A percentile compares a stretch with the other conserved stretches of the same genome.
phyloP scores from a whole-genome alignment of 2,329 filamentous ascomycete species.

The Delphinella strobiligena region DNA sequence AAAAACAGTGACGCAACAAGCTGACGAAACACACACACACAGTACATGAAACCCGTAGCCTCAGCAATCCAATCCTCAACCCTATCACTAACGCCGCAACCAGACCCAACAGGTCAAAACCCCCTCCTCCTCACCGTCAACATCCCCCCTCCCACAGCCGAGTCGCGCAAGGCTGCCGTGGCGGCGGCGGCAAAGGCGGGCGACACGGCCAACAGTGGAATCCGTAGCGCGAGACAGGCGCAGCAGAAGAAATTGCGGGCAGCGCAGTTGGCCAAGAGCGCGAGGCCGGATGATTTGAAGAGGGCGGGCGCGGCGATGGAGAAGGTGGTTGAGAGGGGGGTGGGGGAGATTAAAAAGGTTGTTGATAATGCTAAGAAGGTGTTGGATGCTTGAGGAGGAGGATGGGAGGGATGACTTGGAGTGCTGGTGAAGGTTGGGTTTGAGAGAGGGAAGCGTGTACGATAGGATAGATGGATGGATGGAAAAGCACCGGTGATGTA shows the following conservation, averaged over 20 bases:
- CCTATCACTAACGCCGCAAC: constrained; percentile 39
- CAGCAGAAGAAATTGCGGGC: constrained; percentile 38
- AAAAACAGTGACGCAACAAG: background rate
- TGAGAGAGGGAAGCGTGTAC: background rate
- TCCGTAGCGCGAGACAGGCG: constrained; percentile 32
- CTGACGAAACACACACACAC: background rate
- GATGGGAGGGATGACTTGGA: background rate
- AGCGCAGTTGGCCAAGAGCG: constrained; percentile 29
- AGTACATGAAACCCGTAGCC: constrained; percentile 44
- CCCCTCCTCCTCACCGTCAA: constrained; percentile 41
- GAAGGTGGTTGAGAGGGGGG: constrained; percentile 37
- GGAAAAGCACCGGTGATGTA: background rate
- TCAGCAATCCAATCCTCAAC: constrained; percentile 40
- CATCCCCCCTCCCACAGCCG: constrained; percentile 46
- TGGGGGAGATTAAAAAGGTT: constrained; percentile 36
- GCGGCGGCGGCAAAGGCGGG: constrained; percentile 28
- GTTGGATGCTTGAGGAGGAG: constrained; percentile 17
- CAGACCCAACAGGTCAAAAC: constrained; percentile 35
- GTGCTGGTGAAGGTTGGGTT: background rate
- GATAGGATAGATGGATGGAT: background rate
- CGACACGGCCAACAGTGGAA: constrained; percentile 28
- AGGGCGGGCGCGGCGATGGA: constrained; percentile 39
- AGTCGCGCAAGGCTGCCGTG: constrained; percentile 33
- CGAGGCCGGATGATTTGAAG: constrained; percentile 36
- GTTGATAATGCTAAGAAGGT: constrained; percentile 36